phyloP scores from a whole-genome alignment of 2,329 filamentous ascomycete species.

The Mycogone perniciosa region DNA sequence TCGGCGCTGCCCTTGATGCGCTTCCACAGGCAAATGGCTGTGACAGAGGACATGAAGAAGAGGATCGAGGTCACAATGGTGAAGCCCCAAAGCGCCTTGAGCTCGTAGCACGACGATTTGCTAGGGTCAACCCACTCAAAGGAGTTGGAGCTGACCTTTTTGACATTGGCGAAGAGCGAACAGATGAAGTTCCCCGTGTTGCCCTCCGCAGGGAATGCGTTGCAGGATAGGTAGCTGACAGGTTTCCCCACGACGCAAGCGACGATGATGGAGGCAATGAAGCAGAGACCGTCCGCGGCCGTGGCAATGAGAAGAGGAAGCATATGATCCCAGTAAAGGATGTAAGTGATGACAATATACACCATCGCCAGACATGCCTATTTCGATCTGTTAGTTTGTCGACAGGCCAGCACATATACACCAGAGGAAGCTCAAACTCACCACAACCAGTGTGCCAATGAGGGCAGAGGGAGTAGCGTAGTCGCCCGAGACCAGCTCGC shows the following conservation, averaged over 20 bases:
- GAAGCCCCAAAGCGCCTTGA: conserved; percentile 84
- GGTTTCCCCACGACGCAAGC: conserved; percentile 73
- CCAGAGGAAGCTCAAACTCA: conserved; percentile 56
- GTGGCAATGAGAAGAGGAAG: conserved; percentile 67
- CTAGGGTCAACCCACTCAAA: conserved; percentile 46
- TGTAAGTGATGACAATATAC: conserved; percentile 73
- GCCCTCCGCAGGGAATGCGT: conserved; percentile 36
- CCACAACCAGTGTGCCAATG: conserved; percentile 71
- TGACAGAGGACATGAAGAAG: conserved; percentile 57
- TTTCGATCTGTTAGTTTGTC: background rate
- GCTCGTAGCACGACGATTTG: conserved; percentile 67
- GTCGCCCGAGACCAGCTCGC: conserved; percentile 61
- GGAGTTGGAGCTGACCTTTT: conserved; percentile 13
- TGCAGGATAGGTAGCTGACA: conserved; percentile 71
- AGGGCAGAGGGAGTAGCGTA: conserved; percentile 65
- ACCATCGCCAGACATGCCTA: conserved; percentile 65
- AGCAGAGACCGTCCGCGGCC: conserved; percentile 59
- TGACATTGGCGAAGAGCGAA: conserved; percentile 36
- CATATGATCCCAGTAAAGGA: conserved; percentile 71
- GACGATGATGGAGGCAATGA: conserved; percentile 73
- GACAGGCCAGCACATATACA: background rate
- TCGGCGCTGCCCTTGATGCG: conserved; percentile 40
- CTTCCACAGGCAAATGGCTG: conserved; percentile 56
- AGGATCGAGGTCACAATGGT: conserved; percentile 71
- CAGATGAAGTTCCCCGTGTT: conserved; percentile 40